Percentiles rank a stretch among this genome's conserved stretches.
These are phyloP conservation scores for Infundibulicybe gibba DNA, from an alignment of 768 basidiomycete species.

Conservation along the genomic window DNA sequence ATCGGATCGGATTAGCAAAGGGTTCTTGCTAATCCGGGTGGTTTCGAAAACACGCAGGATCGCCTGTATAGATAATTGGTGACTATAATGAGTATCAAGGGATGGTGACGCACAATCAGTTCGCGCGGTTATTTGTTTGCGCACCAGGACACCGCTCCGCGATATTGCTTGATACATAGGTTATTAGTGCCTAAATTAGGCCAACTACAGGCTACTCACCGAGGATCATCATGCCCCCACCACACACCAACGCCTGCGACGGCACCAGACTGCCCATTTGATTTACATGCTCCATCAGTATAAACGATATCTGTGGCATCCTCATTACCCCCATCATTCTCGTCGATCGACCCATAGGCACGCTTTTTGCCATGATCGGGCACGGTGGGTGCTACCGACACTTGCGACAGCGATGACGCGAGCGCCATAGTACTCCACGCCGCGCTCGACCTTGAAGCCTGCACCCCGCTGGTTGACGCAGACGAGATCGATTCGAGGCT, in stretches of 20 bases:
- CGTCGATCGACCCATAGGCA: conserved; percentile 4
- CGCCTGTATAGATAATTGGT: conserved; percentile 47
- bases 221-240: conserved; percentile 70
- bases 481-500: background rate
- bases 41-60: conserved; percentile 80
- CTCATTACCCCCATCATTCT: conserved; percentile 24
- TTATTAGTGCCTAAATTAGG: background rate
- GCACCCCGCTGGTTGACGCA: too few relatives aligned
- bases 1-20: conserved; percentile 79
- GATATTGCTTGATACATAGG: conserved; percentile 55
- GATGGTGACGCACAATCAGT: conserved; percentile 56
- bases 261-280: conserved; percentile 68
- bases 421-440: too few relatives aligned
- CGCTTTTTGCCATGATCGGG: conserved; percentile 30
- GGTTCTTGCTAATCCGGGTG: conserved; percentile 47
- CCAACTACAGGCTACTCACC: conserved; percentile 32
- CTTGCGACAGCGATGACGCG: too few relatives aligned
- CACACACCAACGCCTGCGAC: conserved; percentile 86
- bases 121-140: conserved; percentile 92
- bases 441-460: too few relatives aligned
- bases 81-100: background rate
- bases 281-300: conserved; percentile 83
- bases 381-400: background rate
- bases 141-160: conserved; percentile 78
- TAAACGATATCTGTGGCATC: conserved; percentile 56